Evolutionary conservation across 495 filamentous ascomycete species (phyloP).

Genomic region (Talaromyces thailandensis): DNA sequence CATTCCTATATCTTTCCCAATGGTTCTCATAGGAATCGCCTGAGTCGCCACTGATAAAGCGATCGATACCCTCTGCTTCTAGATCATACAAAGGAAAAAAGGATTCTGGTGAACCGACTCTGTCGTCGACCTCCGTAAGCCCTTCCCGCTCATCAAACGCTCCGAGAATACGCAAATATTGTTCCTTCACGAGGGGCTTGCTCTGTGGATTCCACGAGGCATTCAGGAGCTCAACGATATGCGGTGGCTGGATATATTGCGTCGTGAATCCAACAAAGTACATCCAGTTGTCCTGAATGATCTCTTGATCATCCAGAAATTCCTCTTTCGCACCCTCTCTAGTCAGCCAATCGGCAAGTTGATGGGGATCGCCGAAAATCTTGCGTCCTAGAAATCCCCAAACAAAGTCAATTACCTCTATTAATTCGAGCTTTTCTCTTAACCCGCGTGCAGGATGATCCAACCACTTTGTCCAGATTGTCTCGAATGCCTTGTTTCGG

Average conservation of each 20-base stretch:
- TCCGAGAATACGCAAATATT: too few relatives aligned
- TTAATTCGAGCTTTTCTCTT: background rate
- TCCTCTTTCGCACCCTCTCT: background rate
- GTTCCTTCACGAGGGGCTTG: too few relatives aligned
- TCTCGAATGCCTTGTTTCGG: background rate
- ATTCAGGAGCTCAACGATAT: too few relatives aligned
- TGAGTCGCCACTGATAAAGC: too few relatives aligned
- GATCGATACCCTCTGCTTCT: too few relatives aligned
- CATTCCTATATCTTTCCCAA: too few relatives aligned
- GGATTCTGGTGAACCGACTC: too few relatives aligned
- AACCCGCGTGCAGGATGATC: background rate
- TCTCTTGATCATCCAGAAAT: background rate
- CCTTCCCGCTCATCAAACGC: too few relatives aligned
- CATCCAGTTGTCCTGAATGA: background rate
- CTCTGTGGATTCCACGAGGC: too few relatives aligned
- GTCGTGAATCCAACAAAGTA: background rate
- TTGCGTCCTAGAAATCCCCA: background rate
- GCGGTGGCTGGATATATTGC: background rate
- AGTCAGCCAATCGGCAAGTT: background rate
- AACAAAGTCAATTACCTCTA: background rate
- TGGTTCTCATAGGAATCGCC: too few relatives aligned
- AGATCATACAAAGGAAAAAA: too few relatives aligned
- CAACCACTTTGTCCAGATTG: background rate
- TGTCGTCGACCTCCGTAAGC: too few relatives aligned
- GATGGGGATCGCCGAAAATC: background rate